phyloP scores from a whole-genome alignment of 2,329 filamentous ascomycete genomes.

The Juglanconis oblonga region DNA sequence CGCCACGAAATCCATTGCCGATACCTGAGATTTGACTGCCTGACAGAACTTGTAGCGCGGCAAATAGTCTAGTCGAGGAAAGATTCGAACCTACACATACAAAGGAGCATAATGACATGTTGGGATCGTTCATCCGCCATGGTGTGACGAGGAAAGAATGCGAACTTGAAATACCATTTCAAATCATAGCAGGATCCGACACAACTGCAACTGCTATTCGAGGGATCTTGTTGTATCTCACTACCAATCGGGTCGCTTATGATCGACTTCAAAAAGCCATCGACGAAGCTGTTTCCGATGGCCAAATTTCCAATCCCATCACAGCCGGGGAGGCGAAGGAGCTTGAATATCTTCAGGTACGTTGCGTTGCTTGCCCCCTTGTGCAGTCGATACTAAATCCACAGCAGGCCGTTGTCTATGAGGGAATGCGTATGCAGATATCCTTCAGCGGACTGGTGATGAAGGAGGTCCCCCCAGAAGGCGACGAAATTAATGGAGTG shows the following conservation, averaged over 20 bases:
- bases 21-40: too few relatives aligned
- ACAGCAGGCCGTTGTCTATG: constrained; percentile 42
- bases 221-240: constrained; percentile 35
- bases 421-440: constrained; percentile 48
- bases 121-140: constrained; percentile 21
- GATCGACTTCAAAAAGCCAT: constrained; percentile 46
- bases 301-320: constrained; percentile 24
- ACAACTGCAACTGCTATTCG: constrained; percentile 12
- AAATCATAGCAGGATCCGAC: constrained; percentile 16
- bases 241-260: constrained; percentile 38
- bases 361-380: background rate
- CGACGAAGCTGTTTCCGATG: constrained; percentile 32
- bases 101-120: background rate
- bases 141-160: constrained; percentile 39
- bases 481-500: constrained; percentile 22
- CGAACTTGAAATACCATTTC: constrained; percentile 31
- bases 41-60: constrained; percentile 4
- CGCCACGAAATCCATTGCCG: too few relatives aligned
- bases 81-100: constrained; percentile 26
- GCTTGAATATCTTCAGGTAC: constrained; percentile 41
- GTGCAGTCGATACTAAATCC: background rate
- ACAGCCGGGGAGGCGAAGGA: constrained; percentile 25
- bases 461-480: constrained; percentile 28
- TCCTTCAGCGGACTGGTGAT: constrained; percentile 26
- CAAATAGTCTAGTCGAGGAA: constrained; percentile 23